These are phyloP conservation scores for Nicotiana rustica DNA, from an alignment of 305 asterid genomes.

Conservation along the genomic window DNA sequence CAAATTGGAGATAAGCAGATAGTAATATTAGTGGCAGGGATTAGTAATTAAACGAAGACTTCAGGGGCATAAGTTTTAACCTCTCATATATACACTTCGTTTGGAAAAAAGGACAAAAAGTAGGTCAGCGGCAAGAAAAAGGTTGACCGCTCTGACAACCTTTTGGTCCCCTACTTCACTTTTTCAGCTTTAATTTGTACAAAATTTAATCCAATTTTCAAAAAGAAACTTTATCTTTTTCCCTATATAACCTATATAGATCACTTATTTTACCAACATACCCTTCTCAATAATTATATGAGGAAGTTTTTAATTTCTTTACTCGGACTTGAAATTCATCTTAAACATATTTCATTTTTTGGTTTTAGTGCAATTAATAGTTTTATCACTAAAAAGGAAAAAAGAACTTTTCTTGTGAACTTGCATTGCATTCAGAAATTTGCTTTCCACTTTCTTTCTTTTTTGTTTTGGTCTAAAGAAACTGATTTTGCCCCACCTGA, in stretches of 20 bases:
- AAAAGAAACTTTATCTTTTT: constrained; percentile 45
- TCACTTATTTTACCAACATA: constrained; percentile 22
- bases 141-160: constrained; percentile 50
- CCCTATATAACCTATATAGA: constrained; percentile 36
- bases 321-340: constrained; percentile 51
- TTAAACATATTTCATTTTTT: constrained; percentile 49
- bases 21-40: constrained; percentile 1
- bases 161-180: constrained; percentile 50
- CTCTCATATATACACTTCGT: background rate
- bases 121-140: constrained; percentile 54
- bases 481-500: constrained; percentile 1
- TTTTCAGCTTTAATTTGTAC: constrained; percentile 42
- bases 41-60: background rate
- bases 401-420: background rate
- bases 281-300: constrained; percentile 36
- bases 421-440: constrained; percentile 32
- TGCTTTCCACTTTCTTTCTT: background rate
- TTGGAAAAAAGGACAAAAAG: constrained; percentile 43
- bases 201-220: constrained; percentile 27
- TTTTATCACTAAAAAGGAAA: constrained; percentile 27
- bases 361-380: constrained; percentile 42
- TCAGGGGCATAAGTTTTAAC: constrained; percentile 13
- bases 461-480: background rate
- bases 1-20: background rate
- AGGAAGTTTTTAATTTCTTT: constrained; percentile 29